Evolutionary conservation across 345 rosid species (phyloP).

Genomic region (Theobroma cacao): DNA sequence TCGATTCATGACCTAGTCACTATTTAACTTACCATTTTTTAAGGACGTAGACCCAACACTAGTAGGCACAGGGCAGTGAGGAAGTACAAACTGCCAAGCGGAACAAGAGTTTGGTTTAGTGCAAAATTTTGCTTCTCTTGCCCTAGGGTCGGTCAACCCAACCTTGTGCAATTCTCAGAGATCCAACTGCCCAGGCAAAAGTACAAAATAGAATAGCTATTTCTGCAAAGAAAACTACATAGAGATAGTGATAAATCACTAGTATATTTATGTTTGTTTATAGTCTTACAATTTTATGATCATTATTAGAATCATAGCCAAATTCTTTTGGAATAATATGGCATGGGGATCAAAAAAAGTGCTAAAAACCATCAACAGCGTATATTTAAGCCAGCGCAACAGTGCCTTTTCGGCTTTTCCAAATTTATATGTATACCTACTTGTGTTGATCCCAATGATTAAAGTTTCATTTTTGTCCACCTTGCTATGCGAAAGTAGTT

Average conservation of each 20-base stretch:
- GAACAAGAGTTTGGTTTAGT: neutral
- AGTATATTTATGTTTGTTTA: neutral
- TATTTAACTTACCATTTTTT: neutral
- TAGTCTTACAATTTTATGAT: neutral
- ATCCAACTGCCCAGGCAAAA: neutral
- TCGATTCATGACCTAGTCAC: neutral
- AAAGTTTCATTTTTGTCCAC: neutral
- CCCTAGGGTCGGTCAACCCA: neutral
- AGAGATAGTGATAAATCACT: neutral
- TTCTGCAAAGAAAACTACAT: neutral
- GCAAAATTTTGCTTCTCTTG: neutral
- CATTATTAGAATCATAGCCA: neutral
- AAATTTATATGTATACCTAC: neutral
- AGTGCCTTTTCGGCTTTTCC: neutral
- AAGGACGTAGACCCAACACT: neutral
- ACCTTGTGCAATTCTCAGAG: neutral
- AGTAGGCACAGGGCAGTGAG: neutral
- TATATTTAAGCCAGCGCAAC: neutral
- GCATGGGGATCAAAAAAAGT: neutral
- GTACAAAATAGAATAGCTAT: neutral
- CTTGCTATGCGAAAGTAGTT: neutral
- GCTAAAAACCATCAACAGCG: neutral
- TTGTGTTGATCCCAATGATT: neutral
- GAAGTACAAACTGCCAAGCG: neutral
- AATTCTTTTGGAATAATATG: neutral